phyloP scores from a whole-genome alignment of 2,329 filamentous ascomycete genomes.

The Botrytis aclada region DNA sequence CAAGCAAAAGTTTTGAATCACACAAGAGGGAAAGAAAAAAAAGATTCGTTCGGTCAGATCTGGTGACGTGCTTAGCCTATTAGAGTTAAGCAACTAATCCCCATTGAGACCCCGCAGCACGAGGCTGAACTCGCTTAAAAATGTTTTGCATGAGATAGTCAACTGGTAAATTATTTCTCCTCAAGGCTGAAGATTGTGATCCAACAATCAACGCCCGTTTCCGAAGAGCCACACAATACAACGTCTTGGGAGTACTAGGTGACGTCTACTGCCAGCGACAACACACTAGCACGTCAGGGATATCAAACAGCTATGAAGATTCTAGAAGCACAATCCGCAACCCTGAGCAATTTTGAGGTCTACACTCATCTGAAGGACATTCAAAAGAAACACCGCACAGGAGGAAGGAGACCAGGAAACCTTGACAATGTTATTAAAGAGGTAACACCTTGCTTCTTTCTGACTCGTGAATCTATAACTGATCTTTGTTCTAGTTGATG shows the following conservation, averaged over 20 bases:
- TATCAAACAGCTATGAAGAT: slow-evolving; percentile 54
- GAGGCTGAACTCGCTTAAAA: slow-evolving; percentile 17
- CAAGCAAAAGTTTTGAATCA: neutral
- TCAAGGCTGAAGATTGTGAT: slow-evolving; percentile 20
- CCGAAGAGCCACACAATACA: neutral
- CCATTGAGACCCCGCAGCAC: slow-evolving; percentile 12
- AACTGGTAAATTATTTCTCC: slow-evolving; percentile 9
- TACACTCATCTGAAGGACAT: slow-evolving; percentile 61
- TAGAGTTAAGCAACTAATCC: slow-evolving; percentile 4
- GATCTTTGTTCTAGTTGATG: slow-evolving; percentile 48
- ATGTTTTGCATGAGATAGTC: slow-evolving; percentile 17
- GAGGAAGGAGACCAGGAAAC: slow-evolving; percentile 23
- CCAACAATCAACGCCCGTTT: neutral
- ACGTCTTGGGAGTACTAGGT: slow-evolving; percentile 3
- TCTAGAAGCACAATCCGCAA: slow-evolving; percentile 65
- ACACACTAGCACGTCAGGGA: neutral
- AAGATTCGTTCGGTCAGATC: neutral
- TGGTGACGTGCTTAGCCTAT: slow-evolving; percentile 18
- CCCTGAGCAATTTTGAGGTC: slow-evolving; percentile 72
- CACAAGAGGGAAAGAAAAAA: slow-evolving; percentile 3
- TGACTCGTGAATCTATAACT: neutral
- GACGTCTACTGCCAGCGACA: neutral
- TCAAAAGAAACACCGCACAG: slow-evolving; percentile 35
- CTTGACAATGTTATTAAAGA: slow-evolving; percentile 56
- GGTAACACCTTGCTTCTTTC: slow-evolving; percentile 45